Conservation (phyloP, 1,284 basidiomycete genomes). For the Boletus sp. region DNA sequence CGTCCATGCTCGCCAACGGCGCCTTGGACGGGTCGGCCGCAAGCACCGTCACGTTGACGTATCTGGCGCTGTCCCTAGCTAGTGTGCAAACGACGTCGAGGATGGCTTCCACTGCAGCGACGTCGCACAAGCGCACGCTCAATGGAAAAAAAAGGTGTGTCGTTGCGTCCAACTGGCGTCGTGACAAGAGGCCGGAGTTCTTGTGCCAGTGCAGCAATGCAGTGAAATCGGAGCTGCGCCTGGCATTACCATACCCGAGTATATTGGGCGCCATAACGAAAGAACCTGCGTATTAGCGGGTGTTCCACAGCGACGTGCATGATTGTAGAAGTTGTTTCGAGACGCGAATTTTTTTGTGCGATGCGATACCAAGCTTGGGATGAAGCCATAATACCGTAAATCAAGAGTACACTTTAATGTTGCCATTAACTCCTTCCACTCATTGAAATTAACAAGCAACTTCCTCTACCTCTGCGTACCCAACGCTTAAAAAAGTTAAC, state of each 20-base stretch:
- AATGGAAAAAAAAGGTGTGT: neutral
- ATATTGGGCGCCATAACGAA: constrained; percentile 24
- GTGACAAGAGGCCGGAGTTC: constrained; percentile 14
- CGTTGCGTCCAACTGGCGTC: no score
- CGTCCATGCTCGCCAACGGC: constrained; percentile 3
- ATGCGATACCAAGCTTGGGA: constrained; percentile 14
- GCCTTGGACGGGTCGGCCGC: constrained; percentile 18
- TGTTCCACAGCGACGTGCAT: neutral
- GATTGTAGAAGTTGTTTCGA: constrained; percentile 8
- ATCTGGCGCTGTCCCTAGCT: constrained; percentile 4
- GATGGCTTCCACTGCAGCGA: constrained; percentile 2
- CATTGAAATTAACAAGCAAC: no score
- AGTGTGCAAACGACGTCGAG: constrained; percentile 21
- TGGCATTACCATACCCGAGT: constrained; percentile 22
- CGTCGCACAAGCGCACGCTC: constrained; percentile 9
- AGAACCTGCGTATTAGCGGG: constrained; percentile 16
- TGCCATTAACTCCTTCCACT: no score
- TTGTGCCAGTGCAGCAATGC: constrained; percentile 13
- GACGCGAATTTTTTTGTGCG: constrained; percentile 12
- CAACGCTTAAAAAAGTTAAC: no score
- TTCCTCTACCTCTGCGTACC: no score
- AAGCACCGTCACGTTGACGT: constrained; percentile 15
- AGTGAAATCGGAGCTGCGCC: constrained; percentile 17
- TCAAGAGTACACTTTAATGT: constrained; percentile 15
- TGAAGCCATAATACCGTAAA: constrained; percentile 15